Base-by-base conservation (phyloP, 2,329 filamentous ascomycete species). In the Chrysoporthe austroafricana region DNA sequence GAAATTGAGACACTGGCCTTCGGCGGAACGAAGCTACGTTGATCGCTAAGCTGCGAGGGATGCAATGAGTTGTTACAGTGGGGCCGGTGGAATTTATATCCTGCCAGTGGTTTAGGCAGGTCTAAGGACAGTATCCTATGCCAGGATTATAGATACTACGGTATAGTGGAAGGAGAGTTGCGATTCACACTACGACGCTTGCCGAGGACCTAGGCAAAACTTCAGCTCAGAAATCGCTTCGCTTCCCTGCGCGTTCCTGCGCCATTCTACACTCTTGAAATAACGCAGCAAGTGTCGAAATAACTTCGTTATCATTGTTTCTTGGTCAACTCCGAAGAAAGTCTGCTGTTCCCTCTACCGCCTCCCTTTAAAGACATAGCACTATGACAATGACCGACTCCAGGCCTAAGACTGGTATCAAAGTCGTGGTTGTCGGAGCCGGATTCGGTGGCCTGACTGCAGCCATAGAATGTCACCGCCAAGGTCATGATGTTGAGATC, bases 401-500 rank as follows among this genome's bases (percentile, higher is more conserved):
- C 2, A 60, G 60, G 54, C 63, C 73, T 46, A 76, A 79, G 69
- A 84, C 84, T 1, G 84, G 83, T 16, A 83, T 87, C 73, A 85
- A 84, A 64, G 83, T 87, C 3, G 78, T 86, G 42, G 79, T 88
- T 21, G 80, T 82, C 9, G 80, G 80, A 43, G 84, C 76, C 77
- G 88, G 87, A 26, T 89, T 90, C 68, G 88, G 86, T 48, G 88
- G 88, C 18, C 80, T 90, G 39, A 86, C 86, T 7, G 85, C 87
- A 21, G 87, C 87, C 54, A 87, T 90, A 69, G 88, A 90, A 76
- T 88, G 86, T 73, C 82, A 85, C 69, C 83, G 86, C 18, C 85
- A 89, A 70, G 88, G 88, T 18, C 88, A 89, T 73, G 78, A 81
- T 14, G 86, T 88, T 21, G 77, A 82, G 65, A 81, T 90, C 69